Evolutionary conservation across 2,329 filamentous ascomycete species (phyloP).

Genomic region (Zymoseptoria brevis): DNA sequence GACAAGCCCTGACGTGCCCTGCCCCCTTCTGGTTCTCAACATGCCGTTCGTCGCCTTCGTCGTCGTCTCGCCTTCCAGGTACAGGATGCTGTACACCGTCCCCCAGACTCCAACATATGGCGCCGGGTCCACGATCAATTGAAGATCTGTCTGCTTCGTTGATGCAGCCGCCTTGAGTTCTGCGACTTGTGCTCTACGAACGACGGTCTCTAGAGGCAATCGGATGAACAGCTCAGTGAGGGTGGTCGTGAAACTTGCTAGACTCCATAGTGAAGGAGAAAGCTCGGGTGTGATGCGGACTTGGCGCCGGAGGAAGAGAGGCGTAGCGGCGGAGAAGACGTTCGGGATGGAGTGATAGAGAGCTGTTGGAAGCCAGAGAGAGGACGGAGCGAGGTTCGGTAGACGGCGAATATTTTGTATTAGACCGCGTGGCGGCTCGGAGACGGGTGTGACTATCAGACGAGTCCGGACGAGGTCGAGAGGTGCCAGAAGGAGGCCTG

Average conservation of each 20-base stretch:
- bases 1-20: slow-evolving; percentile 62
- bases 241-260: slow-evolving; percentile 74
- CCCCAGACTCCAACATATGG: slow-evolving; percentile 80
- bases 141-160: slow-evolving; percentile 34
- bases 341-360: slow-evolving; percentile 80
- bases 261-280: slow-evolving; percentile 72
- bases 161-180: slow-evolving; percentile 13
- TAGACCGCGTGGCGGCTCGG: slow-evolving; percentile 66
- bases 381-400: slow-evolving; percentile 62
- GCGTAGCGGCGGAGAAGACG: slow-evolving; percentile 71
- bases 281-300: slow-evolving; percentile 74
- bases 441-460: slow-evolving; percentile 70
- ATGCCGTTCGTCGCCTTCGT: slow-evolving; percentile 28
- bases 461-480: slow-evolving; percentile 83
- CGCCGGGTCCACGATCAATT: slow-evolving; percentile 73
- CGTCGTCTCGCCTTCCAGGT: slow-evolving; percentile 63
- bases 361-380: slow-evolving; percentile 70
- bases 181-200: slow-evolving; percentile 74
- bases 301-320: slow-evolving; percentile 76
- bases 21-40: slow-evolving; percentile 49
- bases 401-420: slow-evolving; percentile 69
- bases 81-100: slow-evolving; percentile 79
- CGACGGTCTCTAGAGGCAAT: slow-evolving; percentile 82
- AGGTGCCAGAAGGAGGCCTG: slow-evolving; percentile 74
- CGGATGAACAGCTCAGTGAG: slow-evolving; percentile 75